Base-by-base conservation (phyloP, 371 early-diverging fungal species). In the Paraphysoderma sedebokerense region DNA sequence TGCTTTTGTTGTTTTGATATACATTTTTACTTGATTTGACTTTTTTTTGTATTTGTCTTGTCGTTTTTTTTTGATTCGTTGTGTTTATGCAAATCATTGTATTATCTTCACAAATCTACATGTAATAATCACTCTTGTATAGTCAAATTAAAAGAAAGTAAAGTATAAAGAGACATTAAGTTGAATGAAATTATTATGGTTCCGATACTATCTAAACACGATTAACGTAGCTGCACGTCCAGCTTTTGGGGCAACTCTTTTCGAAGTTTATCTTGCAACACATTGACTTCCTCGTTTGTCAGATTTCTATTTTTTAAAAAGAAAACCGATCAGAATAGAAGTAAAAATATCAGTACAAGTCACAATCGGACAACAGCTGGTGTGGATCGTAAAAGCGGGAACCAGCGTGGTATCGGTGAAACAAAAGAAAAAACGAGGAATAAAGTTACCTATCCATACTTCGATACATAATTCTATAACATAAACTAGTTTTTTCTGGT, bases 401-500 rank as follows among this genome's bases (percentile, higher is more conserved):
- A 15, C n/a, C 15, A 15, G 35, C 35, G 15, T 35, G 15, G 15
- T 19, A 54, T 32, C 51, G 41, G 22, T 33, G 23, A 23, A 41
- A 39, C 24, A 24, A 34, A 7, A 53, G 29, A 8, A 33, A 19
- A 31, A 26, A 29, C 11, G 38, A 11, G 42, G n/a, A 33, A 6
- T 12, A 22, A 42, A 30, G 23, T 61, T 68, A 67, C 70, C 73
- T 74, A 59, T 88, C 89, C 85, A 80, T 85, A 5, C 90, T 82
- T 49, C 93, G 68, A 57, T 92, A 97, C 54, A 77, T 77, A 52
- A 97, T 92, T 37, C 95, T 75, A 66, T 86, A 96, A 58, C 92
- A 92, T 20, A 75, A 65, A 53, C 92, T 90, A n/a, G n/a, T n/a
- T 30, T 69, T 65, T 48, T 65, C 67, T 13, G 79, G 75, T 0